Base-by-base conservation (phyloP, 208 protist genomes). In the Acanthamoeba sp. region DNA sequence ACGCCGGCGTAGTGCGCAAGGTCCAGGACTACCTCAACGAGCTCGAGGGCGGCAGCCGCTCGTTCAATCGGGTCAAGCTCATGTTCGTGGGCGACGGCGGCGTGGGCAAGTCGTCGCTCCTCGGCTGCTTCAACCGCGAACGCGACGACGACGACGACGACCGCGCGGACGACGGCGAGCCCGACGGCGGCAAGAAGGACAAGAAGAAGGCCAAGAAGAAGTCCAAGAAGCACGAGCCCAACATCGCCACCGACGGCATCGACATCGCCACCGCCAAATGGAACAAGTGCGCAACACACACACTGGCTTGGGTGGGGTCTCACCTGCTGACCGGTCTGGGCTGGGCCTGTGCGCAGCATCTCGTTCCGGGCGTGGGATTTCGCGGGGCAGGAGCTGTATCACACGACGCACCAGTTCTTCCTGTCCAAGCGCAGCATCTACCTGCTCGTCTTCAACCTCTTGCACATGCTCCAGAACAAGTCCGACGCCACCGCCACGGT, bases 71-170 rank as follows among this genome's bases (percentile, higher is more conserved):
- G n/a, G 89, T 93, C 36, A 93, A 93, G 64, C 52, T 93, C 48
- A 93, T 93, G 89, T 93, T 93, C 32, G 89, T 93, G 22, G 89
- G 89, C 45, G 89, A 93, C n/a, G 89, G 89, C 34, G 89, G 89
- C 7, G 89, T 93, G 29, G 89, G 89, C 14, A 93, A 93, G 89
- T 34, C 89, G 34, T 69, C 64, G 40, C 52, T 93, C 20, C 71
- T 93, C 48, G 29, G 64, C 24, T 93, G 89, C 71, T 93, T 93
- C 71, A 45, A 52, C 38, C 45, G 42, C 32, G 73, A 45, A 24
- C 34, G 42, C 24, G 73, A 52, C 38, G 73, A 84, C 38, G 73
- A 52, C 9, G 40, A 84, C 22, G 38, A 45, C 18, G 42, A 55
- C 40, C 14, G 36, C 73, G 6, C 34, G 73, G 40, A 84, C 42